A percentile compares a stretch with the other conserved stretches of the same genome.
Evolutionary conservation across 768 basidiomycete species (phyloP).

Genomic region (Phanerochaete sordida): DNA sequence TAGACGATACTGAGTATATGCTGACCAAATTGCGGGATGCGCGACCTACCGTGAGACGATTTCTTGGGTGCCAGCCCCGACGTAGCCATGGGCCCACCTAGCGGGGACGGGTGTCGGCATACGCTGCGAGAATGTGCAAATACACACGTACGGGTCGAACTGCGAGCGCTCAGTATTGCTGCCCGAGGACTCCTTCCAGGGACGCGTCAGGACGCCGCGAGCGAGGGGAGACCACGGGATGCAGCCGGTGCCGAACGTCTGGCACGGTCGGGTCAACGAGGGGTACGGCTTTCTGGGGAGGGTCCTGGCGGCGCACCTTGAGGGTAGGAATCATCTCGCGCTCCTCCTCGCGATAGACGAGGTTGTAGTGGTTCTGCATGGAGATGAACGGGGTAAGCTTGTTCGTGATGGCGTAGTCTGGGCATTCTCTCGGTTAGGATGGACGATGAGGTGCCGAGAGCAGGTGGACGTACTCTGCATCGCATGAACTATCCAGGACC

Average conservation of each 20-base stretch:
- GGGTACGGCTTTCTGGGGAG: too few relatives aligned
- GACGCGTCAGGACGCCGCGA: slow-evolving; percentile 19
- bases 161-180: neutral
- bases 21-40: neutral
- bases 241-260: slow-evolving; percentile 21
- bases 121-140: too few relatives aligned
- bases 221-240: slow-evolving; percentile 32
- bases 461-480: slow-evolving; percentile 26
- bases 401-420: slow-evolving; percentile 21
- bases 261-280: too few relatives aligned
- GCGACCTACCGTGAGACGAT: neutral
- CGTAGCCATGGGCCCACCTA: slow-evolving; percentile 1
- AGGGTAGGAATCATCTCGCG: slow-evolving; percentile 37
- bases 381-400: slow-evolving; percentile 38
- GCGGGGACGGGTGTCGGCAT: too few relatives aligned
- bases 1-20: neutral
- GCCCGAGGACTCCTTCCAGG: neutral
- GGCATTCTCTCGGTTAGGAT: neutral
- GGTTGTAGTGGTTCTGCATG: slow-evolving; percentile 44
- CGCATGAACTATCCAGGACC: slow-evolving; percentile 27
- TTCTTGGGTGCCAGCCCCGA: slow-evolving; percentile 4
- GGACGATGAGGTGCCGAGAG: neutral
- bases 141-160: slow-evolving; percentile 5
- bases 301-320: slow-evolving; percentile 12
- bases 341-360: slow-evolving; percentile 44